Base-by-base conservation (phyloP, 163 green algal species). In the Trebouxiophyceae sp. region DNA sequence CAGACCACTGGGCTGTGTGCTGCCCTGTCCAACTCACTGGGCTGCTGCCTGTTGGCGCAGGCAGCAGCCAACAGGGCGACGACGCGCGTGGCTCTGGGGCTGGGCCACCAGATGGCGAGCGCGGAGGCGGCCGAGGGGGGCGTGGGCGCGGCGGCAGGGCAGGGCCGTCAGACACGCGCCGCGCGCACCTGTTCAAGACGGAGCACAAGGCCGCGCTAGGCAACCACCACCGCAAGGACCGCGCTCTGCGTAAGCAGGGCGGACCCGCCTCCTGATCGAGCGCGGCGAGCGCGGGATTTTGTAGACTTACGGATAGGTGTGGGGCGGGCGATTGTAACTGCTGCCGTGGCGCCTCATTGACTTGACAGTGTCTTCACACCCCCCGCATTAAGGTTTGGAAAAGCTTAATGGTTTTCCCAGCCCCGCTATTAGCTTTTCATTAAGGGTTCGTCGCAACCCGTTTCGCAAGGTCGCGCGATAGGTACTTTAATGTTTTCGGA, bases 211-310 rank as follows among this genome's bases (percentile, higher is more conserved):
- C 74, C 0, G 77, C 75, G 0, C 69, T 91, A 23, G 85, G 30
- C 24, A 93, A 93, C 60, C 86, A 93, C 66, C 78, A 92, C 57
- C 62, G 86, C 26, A 87, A 86, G 55, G 86, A 93, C 46, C 63
- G 83, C 1, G 83, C 86, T 19, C 33, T 78, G 3, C 57, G 60
- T 1, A 89, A 89, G 70, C 70, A 77, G 59, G 76, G 76, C 16
- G 54, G 63, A 4, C 39, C 39, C 5, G 16, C 47, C 22, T 8
- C 47, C 8, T 57, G 47, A 57, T n/a, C n/a, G n/a, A n/a, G n/a
- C n/a, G n/a, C n/a, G 44, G 54, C 2, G 29, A 39, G 28, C 44
- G 65, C 5, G 19, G 33, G 23, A n/a, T 31, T 19, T 3, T 33
- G 20, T 28, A 57, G 2, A 33, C n/a, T 7, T 32, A 29, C 23